Conservation (phyloP, 2,329 filamentous ascomycete species). For the Juglanconis sp. region DNA sequence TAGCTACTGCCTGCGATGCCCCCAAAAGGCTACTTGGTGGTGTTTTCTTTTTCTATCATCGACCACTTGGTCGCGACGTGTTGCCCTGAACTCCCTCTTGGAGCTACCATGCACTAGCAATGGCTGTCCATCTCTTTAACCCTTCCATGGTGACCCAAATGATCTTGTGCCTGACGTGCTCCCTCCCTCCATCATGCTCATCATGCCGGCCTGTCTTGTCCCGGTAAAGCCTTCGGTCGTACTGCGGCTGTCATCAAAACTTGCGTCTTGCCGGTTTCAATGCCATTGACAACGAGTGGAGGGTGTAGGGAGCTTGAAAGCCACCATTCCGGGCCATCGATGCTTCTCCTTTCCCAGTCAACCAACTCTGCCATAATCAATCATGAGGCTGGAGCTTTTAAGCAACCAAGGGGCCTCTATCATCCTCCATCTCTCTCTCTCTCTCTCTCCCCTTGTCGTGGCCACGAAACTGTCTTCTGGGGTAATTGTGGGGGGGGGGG, state of each 20-base stretch:
- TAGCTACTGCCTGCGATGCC: slow-evolving; percentile 11
- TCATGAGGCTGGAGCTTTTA: slow-evolving; percentile 60
- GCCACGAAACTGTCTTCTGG: slow-evolving; percentile 11
- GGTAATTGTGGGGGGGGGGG: slow-evolving; percentile 4
- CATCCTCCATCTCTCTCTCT: slow-evolving; percentile 21
- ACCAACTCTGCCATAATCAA: slow-evolving; percentile 10
- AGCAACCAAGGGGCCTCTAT: slow-evolving; percentile 57
- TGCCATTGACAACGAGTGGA: not conserved
- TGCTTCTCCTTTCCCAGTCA: slow-evolving; percentile 23
- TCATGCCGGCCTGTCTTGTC: not conserved
- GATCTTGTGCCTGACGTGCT: not conserved
- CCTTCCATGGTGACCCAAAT: not conserved
- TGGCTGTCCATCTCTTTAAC: slow-evolving; percentile 17
- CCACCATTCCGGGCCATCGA: slow-evolving; percentile 45
- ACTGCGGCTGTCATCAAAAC: not conserved
- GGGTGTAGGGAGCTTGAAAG: slow-evolving; percentile 48
- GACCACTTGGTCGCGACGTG: slow-evolving; percentile 27
- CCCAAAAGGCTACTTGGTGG: slow-evolving; percentile 6
- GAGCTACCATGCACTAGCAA: slow-evolving; percentile 29
- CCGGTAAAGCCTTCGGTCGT: not conserved
- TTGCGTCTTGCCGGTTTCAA: slow-evolving; percentile 5
- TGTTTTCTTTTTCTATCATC: slow-evolving; percentile 11
- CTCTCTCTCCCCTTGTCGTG: slow-evolving; percentile 18
- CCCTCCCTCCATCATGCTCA: not conserved
- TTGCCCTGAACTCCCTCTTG: slow-evolving; percentile 7